Evolutionary conservation across 495 filamentous ascomycete genomes (phyloP).

Genomic region (Rusavskia elegans): DNA sequence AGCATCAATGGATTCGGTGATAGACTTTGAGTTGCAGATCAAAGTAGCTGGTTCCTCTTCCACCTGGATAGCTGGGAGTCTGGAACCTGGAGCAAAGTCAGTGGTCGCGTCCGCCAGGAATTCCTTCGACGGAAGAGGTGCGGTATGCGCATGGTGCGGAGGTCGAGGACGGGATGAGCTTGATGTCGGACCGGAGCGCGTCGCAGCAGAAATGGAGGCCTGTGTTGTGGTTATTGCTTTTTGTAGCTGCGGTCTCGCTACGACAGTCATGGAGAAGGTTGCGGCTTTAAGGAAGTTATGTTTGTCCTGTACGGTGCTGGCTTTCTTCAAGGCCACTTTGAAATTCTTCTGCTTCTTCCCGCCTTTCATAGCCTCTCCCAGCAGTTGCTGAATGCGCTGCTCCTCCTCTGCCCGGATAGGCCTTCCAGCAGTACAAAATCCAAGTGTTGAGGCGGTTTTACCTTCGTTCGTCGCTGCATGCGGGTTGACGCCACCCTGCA

Average conservation of each 20-base stretch:
- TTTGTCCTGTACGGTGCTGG: conserved; percentile 1
- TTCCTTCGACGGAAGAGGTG: neutral
- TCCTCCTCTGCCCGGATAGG: neutral
- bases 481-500: conserved; percentile 3
- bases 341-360: neutral
- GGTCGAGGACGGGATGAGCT: neutral
- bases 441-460: neutral
- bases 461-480: conserved; percentile 1
- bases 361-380: neutral
- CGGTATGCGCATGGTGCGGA: neutral
- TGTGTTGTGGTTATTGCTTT: neutral
- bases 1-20: no score
- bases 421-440: neutral
- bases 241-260: neutral
- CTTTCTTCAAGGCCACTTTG: conserved; percentile 1
- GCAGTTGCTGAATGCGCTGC: neutral
- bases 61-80: no score
- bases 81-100: no score
- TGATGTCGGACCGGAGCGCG: neutral
- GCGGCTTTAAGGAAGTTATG: neutral
- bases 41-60: no score
- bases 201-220: neutral
- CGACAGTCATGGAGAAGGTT: neutral
- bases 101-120: no score
- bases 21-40: no score